These are phyloP conservation scores for Pascua guehoae DNA, from an alignment of 1,284 basidiomycete species.

Conservation along the genomic window DNA sequence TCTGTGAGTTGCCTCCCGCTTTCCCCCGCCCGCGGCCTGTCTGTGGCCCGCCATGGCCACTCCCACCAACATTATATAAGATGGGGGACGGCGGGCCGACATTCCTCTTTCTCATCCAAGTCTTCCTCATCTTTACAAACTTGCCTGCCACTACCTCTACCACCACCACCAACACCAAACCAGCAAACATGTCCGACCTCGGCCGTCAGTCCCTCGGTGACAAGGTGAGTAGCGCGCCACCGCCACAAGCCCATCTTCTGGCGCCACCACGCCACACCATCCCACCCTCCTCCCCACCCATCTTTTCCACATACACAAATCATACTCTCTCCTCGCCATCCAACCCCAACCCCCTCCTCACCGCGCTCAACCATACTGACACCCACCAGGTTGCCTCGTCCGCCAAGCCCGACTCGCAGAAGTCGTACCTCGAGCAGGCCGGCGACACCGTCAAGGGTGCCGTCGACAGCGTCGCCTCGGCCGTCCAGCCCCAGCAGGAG, in stretches of 20 bases:
- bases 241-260: no score
- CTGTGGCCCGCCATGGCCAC: no score
- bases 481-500: slow-evolving; percentile 36
- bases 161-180: slow-evolving; percentile 5
- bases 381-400: slow-evolving; percentile 22
- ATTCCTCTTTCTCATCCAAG: no score
- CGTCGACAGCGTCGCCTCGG: slow-evolving; percentile 40
- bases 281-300: neutral
- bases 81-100: no score
- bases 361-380: neutral
- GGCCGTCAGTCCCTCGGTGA: slow-evolving; percentile 44
- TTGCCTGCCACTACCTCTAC: neutral
- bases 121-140: neutral
- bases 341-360: neutral
- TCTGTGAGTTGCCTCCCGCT: no score
- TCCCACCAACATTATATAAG: no score
- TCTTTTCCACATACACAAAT: neutral
- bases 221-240: slow-evolving; percentile 26
- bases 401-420: slow-evolving; percentile 47
- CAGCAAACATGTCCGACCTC: slow-evolving; percentile 16
- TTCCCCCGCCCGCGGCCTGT: no score
- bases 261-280: neutral
- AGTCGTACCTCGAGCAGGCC: slow-evolving; percentile 45
- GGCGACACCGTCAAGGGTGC: slow-evolving; percentile 39
- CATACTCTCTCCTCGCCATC: neutral